Base-by-base conservation (phyloP, 192 early-diverging fungal genomes). In the Podila verticillata region DNA sequence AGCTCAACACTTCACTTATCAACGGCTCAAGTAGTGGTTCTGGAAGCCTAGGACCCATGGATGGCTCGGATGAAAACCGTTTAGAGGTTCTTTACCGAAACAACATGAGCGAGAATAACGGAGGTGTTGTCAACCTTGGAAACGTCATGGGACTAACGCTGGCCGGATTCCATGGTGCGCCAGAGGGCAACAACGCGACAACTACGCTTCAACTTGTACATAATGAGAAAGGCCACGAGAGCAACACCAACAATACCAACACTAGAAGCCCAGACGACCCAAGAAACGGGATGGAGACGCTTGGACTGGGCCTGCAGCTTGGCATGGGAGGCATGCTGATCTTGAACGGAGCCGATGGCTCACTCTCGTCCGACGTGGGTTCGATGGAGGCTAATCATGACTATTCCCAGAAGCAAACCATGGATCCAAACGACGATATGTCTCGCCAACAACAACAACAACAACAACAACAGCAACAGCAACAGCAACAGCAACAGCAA, bases 241-340 rank as follows among this genome's bases (percentile, higher is more conserved):
- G 34, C n/a, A 35, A 44, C 30, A 48, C 48, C 34, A 48, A 48
- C 57, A 63, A 26, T n/a, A 48, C 28, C 24, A 57, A 58, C 17
- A 13, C 48, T 31, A 32, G 47, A 36, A 36, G 48, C 32, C 36
- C 15, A 12, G 47, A 31, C 17, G 44, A 64, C 15, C 63, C 36
- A 47, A 13, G 29, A 24, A 64, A 48, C 15, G 36, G 12, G 0
- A 48, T 66, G 22, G 66, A 57, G 8, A 17, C 77, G 2, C 6
- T 80, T 35, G 61, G 68, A 8, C 61, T 80, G n/a, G 77, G 62
- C 29, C 66, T 80, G 2, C 69, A 72, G 17, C 44, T 80, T 29
- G 77, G 77, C 7, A 78, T 78, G 68, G 68, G 68, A 13, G 61
- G 66, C 35, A 80, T 80, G 77, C 9, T 80, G 39, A 72, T 79